Conservation (phyloP, 345 rosid genomes). For the Dimocarpus longan region DNA sequence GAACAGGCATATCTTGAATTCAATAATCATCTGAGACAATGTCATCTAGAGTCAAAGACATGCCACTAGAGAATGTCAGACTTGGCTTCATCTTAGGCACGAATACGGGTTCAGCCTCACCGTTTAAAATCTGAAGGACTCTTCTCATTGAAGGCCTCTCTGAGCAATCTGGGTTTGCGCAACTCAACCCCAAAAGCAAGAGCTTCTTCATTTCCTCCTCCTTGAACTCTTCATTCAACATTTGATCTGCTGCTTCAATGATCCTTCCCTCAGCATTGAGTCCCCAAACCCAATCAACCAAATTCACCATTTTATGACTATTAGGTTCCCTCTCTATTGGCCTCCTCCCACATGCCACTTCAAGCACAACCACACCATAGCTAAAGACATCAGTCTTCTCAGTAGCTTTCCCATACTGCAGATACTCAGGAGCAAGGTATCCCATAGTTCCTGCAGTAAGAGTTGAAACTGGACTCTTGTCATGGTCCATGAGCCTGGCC, state of each 20-base stretch:
- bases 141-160: constrained; percentile 85
- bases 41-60: constrained; percentile 65
- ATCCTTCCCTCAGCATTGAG: constrained; percentile 69
- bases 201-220: constrained; percentile 83
- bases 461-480: constrained; percentile 90
- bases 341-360: constrained; percentile 89
- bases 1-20: constrained; percentile 1
- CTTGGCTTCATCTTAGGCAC: constrained; percentile 81
- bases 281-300: constrained; percentile 96
- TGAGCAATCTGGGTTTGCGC: constrained; percentile 78
- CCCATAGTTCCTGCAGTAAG: constrained; percentile 99
- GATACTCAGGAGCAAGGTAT: constrained; percentile 95
- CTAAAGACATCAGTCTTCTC: constrained; percentile 90
- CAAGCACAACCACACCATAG: constrained; percentile 87
- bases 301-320: constrained; percentile 70
- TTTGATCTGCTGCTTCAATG: constrained; percentile 71
- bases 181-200: constrained; percentile 75
- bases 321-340: constrained; percentile 77
- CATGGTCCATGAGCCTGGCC: constrained; percentile 92
- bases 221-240: constrained; percentile 61
- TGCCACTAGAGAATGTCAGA: constrained; percentile 65
- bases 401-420: constrained; percentile 87
- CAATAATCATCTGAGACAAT: constrained; percentile 75
- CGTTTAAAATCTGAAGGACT: constrained; percentile 78
- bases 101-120: constrained; percentile 52